Evolutionary conservation across 83 land plant genomes (phyloP).

Genomic region (Picea abies): DNA sequence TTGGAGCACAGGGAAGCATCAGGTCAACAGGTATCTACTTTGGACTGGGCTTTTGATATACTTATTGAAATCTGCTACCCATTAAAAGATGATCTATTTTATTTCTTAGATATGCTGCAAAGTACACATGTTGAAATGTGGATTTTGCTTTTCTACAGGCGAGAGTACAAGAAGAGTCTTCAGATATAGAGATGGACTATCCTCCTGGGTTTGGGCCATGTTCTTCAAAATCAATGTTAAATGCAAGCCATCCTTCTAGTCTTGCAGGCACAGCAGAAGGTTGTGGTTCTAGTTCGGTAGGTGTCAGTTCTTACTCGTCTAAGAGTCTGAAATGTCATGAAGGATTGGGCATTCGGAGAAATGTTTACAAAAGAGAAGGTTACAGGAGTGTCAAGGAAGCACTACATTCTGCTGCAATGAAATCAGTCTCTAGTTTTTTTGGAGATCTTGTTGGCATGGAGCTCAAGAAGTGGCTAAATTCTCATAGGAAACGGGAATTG

Average conservation of each 20-base stretch:
- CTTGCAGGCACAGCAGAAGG: neutral
- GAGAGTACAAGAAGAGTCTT: neutral
- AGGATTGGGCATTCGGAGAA: neutral
- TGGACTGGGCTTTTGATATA: neutral
- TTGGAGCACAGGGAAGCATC: neutral
- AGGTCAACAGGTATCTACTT: neutral
- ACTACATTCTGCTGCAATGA: conserved; percentile 5
- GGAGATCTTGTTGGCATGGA: conserved; percentile 10
- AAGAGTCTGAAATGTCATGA: neutral
- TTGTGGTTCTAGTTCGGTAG: neutral
- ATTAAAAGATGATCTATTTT: neutral
- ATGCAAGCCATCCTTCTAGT: neutral
- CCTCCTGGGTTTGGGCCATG: conserved; percentile 17
- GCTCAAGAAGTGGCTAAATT: neutral
- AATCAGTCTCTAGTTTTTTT: conserved; percentile 9
- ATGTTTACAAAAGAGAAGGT: neutral
- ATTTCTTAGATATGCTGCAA: neutral
- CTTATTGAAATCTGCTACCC: neutral
- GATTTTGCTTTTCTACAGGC: neutral
- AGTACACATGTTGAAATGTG: neutral
- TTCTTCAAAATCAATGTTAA: neutral
- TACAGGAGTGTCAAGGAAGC: conserved; percentile 2
- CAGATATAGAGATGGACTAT: conserved; percentile 11
- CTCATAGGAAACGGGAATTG: conserved; percentile 3
- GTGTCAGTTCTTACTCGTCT: neutral